phyloP scores from a whole-genome alignment of 2,329 filamentous ascomycete genomes.

The Fusarium sp. region DNA sequence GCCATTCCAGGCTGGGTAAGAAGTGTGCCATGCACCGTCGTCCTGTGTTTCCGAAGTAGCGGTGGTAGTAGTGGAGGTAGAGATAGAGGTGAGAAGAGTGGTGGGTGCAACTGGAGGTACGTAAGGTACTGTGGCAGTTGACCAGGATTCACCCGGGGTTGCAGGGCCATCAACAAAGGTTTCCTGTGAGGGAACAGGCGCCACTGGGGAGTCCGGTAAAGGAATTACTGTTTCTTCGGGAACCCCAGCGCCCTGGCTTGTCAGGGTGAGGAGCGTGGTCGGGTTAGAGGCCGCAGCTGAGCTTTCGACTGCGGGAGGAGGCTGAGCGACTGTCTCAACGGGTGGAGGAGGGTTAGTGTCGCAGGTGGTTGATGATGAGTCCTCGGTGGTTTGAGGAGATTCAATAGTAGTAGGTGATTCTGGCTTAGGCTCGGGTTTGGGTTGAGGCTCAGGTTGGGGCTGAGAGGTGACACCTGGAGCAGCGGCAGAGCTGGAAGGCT shows the following conservation, averaged over 20 bases:
- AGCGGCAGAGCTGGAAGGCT: slow-evolving; percentile 17
- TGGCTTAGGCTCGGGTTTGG: slow-evolving; percentile 22
- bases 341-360: slow-evolving; percentile 2
- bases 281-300: slow-evolving; percentile 6
- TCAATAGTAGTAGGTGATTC: slow-evolving; percentile 18
- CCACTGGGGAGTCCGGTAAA: slow-evolving; percentile 11
- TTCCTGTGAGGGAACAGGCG: slow-evolving; percentile 17
- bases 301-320: slow-evolving; percentile 9
- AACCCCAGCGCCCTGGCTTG: slow-evolving; percentile 12
- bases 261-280: slow-evolving; percentile 25
- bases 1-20: slow-evolving; percentile 62
- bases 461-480: slow-evolving; percentile 21
- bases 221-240: slow-evolving; percentile 16
- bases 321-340: slow-evolving; percentile 19
- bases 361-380: background rate
- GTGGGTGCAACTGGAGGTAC: slow-evolving; percentile 25
- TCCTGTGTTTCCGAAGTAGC: slow-evolving; percentile 54
- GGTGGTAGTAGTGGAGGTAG: slow-evolving; percentile 15
- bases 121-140: slow-evolving; percentile 17
- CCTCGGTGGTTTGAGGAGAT: background rate
- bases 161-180: slow-evolving; percentile 14
- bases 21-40: slow-evolving; percentile 63
- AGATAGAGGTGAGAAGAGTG: slow-evolving; percentile 25
- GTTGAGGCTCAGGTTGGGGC: slow-evolving; percentile 19
- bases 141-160: slow-evolving; percentile 19